These are phyloP conservation scores for Alternaria brassicicola DNA, from an alignment of 2,329 filamentous ascomycete genomes.

Conservation along the genomic window DNA sequence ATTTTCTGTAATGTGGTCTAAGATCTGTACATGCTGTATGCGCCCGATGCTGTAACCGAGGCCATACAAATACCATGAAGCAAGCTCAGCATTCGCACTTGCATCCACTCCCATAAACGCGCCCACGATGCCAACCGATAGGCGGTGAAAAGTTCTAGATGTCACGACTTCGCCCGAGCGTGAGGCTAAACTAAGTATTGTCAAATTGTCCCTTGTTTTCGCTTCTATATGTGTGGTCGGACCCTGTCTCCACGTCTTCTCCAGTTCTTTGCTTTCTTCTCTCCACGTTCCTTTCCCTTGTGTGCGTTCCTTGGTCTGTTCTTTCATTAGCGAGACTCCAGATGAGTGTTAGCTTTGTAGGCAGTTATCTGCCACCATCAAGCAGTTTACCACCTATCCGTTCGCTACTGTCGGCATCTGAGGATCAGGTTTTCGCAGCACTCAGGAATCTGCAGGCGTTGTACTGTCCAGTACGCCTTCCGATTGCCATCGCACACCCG, in stretches of 20 bases:
- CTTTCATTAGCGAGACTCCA: conserved; percentile 13
- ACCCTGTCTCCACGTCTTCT: conserved; percentile 25
- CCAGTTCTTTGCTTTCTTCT: conserved; percentile 20
- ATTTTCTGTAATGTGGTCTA: neutral
- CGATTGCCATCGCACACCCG: conserved; percentile 22
- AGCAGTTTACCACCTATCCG: conserved; percentile 42
- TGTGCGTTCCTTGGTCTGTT: conserved; percentile 5
- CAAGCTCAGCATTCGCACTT: neutral
- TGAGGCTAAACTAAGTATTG: conserved; percentile 34
- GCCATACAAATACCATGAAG: neutral
- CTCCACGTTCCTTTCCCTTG: conserved; percentile 9
- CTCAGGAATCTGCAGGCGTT: conserved; percentile 37
- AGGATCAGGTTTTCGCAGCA: conserved; percentile 31
- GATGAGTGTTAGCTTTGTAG: conserved; percentile 35
- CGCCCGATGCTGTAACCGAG: neutral
- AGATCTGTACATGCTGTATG: neutral
- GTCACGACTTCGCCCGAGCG: conserved; percentile 33
- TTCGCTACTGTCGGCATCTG: conserved; percentile 25
- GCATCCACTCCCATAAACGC: conserved; percentile 6
- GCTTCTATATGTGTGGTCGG: neutral
- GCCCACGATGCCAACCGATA: conserved; percentile 34
- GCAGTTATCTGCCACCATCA: conserved; percentile 40
- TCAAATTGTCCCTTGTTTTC: conserved; percentile 16
- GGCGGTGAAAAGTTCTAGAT: conserved; percentile 42
- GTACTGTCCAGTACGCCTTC: conserved; percentile 45